Conservation (phyloP, 2,329 filamentous ascomycete genomes). For the Pseudogymnoascus sp. region DNA sequence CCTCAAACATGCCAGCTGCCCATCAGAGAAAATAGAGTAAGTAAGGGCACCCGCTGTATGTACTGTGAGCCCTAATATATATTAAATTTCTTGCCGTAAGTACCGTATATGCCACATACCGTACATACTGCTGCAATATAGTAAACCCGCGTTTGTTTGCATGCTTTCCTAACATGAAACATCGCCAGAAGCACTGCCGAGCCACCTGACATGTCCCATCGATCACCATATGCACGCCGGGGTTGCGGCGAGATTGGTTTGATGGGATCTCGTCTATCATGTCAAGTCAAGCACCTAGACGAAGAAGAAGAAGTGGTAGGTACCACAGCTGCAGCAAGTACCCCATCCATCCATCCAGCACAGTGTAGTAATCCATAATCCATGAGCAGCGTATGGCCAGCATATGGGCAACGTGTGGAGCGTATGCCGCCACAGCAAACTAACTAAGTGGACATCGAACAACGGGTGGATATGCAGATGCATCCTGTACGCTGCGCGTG, state of each 20-base stretch:
- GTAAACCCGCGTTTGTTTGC: neutral
- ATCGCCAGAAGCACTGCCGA: neutral
- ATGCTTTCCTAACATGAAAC: neutral
- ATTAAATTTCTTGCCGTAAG: neutral
- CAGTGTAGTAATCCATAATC: neutral
- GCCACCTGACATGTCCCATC: slow-evolving; percentile 7
- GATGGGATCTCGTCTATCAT: neutral
- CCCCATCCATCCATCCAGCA: neutral
- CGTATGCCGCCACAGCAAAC: no score
- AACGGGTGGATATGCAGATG: neutral
- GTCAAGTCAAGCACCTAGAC: neutral
- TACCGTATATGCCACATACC: neutral
- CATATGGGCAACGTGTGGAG: neutral
- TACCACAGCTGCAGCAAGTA: neutral
- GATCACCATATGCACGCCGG: neutral
- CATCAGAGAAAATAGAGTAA: neutral
- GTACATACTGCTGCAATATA: neutral
- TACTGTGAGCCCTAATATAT: neutral
- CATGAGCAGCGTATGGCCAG: neutral
- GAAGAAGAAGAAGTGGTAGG: neutral
- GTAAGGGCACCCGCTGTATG: neutral
- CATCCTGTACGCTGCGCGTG: neutral
- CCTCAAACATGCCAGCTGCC: neutral
- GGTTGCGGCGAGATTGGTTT: neutral
- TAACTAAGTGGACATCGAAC: neutral